A percentile compares a stretch with the other conserved stretches of the same genome.
Evolutionary conservation across 306 rosid genomes (phyloP).

Genomic region (Delonix regia): DNA sequence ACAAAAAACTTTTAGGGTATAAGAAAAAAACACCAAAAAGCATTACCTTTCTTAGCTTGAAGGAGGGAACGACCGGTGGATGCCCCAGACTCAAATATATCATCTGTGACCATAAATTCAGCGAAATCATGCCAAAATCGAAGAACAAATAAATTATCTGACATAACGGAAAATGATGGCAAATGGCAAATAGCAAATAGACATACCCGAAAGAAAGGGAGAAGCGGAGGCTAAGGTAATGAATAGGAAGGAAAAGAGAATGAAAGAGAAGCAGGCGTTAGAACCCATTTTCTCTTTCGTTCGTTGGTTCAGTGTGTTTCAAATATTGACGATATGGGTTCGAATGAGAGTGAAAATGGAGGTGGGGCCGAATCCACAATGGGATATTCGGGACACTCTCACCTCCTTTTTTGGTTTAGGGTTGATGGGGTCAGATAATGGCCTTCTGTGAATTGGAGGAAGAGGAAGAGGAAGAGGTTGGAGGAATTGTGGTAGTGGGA

Average conservation of each 20-base stretch:
- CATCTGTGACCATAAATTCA: conserved; percentile 46
- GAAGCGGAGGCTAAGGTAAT: conserved; percentile 52
- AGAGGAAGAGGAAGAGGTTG: conserved; percentile 15
- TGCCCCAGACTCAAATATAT: conserved; percentile 43
- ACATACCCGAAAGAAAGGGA: conserved; percentile 63
- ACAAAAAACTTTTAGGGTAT: not conserved
- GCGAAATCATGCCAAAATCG: not conserved
- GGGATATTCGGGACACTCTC: conserved; percentile 38
- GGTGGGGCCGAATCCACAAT: conserved; percentile 46
- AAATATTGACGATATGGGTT: not conserved
- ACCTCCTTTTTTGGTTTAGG: not conserved
- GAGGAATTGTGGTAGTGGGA: not conserved
- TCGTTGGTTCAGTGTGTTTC: not conserved
- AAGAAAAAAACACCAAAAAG: not conserved
- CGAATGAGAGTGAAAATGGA: conserved; percentile 12
- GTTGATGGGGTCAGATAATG: not conserved
- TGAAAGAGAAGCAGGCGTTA: conserved; percentile 43
- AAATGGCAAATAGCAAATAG: not conserved
- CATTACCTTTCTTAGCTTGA: conserved; percentile 67
- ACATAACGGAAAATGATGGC: not conserved
- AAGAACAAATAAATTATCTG: not conserved
- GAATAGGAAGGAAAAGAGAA: conserved; percentile 48
- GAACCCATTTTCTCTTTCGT: conserved; percentile 62
- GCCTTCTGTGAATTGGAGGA: not conserved
- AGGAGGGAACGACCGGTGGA: conserved; percentile 72